Base-by-base conservation (phyloP, 2,329 filamentous ascomycete genomes). In the Aciculosporium take region DNA sequence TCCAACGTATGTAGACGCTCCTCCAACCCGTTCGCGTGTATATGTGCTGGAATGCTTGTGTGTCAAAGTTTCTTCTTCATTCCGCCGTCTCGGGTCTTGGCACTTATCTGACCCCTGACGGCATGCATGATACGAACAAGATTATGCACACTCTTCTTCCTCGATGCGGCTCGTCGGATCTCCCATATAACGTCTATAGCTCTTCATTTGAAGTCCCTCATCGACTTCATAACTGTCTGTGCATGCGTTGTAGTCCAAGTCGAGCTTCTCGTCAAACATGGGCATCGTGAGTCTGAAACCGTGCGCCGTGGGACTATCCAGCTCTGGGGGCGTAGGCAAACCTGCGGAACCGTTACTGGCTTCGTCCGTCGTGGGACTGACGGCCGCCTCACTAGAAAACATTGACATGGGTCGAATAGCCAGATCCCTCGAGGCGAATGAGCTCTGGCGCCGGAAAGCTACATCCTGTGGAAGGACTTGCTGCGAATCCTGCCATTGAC, bases 321-420 rank as follows among this genome's bases (percentile, higher is more conserved):
- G 49, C 35, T 66, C 62, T 12, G 56, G 57, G 4, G 62, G 63
- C 3, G 62, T 64, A 0, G 59, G 59, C 12, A 58, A 42, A 4
- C 56, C 56, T 36, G 37, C 41, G 9, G 44, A 46, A 8, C 55
- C 57, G 28, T 53, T 56, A 41, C 59, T 61, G 28, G 54, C 56
- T n/a, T 53, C 56, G 37, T 61, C 60, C 2, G 57, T 58, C 6
- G 52, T 55, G 5, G 60, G 60, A 40, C 61, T 65, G 18, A 56
- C 48, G 5, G 57, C 58, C 5, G 49, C 54, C 31, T 65, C 61
- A 43, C 57, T 59, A 4, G 63, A 65, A 15, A 41, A 17, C 13
- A 42, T 45, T 3, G 48, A 50, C 5, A 37, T 24, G 2, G 48
- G 41, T 23, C 48, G 41, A 24, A 42, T 20, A 20, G 24, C 21